phyloP scores from a whole-genome alignment of 176 grass and related monocot species.

The Ampelocalamus luodianensis region DNA sequence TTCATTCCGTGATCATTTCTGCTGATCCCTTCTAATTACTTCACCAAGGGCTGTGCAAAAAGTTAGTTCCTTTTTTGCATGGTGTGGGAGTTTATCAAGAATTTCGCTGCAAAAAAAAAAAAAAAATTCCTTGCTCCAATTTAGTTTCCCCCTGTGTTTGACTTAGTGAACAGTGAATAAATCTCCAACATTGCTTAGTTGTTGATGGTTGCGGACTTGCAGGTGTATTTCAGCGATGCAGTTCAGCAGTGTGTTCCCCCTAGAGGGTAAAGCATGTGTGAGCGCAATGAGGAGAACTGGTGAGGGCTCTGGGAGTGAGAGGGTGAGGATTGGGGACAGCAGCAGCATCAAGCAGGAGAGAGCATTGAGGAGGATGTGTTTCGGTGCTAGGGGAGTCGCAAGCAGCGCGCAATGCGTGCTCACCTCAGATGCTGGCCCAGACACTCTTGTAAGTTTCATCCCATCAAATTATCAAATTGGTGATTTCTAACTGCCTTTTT shows the following conservation, averaged over 20 bases:
- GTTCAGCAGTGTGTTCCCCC: conserved; percentile 58
- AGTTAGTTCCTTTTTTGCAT: conserved; percentile 4
- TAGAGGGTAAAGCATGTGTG: conserved; percentile 62
- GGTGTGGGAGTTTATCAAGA: not conserved
- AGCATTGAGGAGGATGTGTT: conserved; percentile 45
- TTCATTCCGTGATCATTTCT: conserved; percentile 40
- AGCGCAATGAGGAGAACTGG: conserved; percentile 48
- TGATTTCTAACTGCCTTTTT: conserved; percentile 10
- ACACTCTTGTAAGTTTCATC: conserved; percentile 53
- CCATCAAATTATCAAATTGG: not conserved
- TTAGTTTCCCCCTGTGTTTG: not conserved
- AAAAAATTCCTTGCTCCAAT: conserved; percentile 7
- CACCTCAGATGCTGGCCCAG: conserved; percentile 55
- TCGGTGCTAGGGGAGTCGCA: conserved; percentile 28
- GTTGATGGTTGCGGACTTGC: not conserved
- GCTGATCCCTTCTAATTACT: not conserved
- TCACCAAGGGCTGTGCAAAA: not conserved
- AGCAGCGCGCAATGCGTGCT: conserved; percentile 48
- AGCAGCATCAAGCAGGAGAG: conserved; percentile 46
- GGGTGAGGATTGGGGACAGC: conserved; percentile 44
- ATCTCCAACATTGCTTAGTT: not conserved
- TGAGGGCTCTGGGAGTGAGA: conserved; percentile 5
- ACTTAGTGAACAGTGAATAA: not conserved
- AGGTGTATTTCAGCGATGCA: conserved; percentile 65
- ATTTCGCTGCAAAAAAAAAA: not conserved